Conservation (phyloP, 202 grass and related monocot species). For the Bolboschoenoplectus hybrid region DNA sequence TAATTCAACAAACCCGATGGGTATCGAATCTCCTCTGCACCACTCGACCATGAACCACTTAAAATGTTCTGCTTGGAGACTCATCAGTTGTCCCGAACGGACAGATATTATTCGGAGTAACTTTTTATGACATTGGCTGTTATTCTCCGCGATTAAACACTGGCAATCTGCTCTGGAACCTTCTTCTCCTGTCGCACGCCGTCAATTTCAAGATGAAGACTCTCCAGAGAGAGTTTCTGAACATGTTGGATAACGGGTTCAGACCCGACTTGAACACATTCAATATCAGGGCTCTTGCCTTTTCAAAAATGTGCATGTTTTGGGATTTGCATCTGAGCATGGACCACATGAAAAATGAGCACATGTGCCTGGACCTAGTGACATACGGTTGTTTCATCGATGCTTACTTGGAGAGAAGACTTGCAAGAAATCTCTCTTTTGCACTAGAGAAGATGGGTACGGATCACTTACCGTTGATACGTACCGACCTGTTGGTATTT, state of each 20-base stretch:
- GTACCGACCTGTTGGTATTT: slow-evolving; percentile 65
- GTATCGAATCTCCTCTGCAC: too few species aligned
- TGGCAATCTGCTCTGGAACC: slow-evolving; percentile 85
- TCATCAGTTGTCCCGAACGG: too few species aligned
- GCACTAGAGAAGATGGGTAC: slow-evolving; percentile 40
- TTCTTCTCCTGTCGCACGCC: slow-evolving; percentile 78
- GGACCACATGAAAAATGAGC: slow-evolving; percentile 65
- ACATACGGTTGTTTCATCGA: slow-evolving; percentile 80
- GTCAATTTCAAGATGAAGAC: slow-evolving; percentile 96
- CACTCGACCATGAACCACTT: too few species aligned
- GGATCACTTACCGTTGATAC: slow-evolving; percentile 37
- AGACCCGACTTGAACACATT: slow-evolving; percentile 77
- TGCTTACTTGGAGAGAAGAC: slow-evolving; percentile 73
- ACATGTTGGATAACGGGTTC: slow-evolving; percentile 71
- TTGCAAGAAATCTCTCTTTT: slow-evolving; percentile 62
- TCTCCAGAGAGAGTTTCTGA: slow-evolving; percentile 78
- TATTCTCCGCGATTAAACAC: slow-evolving; percentile 42
- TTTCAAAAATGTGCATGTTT: slow-evolving; percentile 98
- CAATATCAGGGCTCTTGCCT: slow-evolving; percentile 69
- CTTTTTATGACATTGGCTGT: too few species aligned
- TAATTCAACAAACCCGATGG: too few species aligned
- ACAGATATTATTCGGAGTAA: too few species aligned
- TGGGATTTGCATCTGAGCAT: slow-evolving; percentile 88
- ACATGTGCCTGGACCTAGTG: slow-evolving; percentile 57
- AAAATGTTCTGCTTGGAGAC: too few species aligned